Conservation (phyloP, 2,329 filamentous ascomycete genomes). For the Fonsecaea multimorphosa region DNA sequence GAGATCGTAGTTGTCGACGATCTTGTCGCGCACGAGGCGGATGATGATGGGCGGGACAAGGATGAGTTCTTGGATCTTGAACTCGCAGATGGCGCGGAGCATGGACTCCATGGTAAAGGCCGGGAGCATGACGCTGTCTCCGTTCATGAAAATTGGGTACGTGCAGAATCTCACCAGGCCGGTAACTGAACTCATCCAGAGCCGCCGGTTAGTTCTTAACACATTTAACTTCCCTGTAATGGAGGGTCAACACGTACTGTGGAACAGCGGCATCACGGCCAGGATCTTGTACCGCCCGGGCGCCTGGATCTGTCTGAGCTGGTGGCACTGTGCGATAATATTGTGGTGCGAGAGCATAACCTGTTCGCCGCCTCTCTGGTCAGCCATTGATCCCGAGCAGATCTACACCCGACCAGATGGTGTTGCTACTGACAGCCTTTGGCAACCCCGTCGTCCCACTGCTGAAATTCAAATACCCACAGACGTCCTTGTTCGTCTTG, state of each 20-base stretch:
- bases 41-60: slow-evolving; percentile 68
- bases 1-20: slow-evolving; percentile 59
- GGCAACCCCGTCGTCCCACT: slow-evolving; percentile 76
- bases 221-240: not conserved
- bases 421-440: slow-evolving; percentile 68
- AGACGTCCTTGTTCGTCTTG: slow-evolving; percentile 58
- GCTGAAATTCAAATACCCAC: slow-evolving; percentile 71
- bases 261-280: slow-evolving; percentile 65
- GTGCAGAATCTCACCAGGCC: slow-evolving; percentile 68
- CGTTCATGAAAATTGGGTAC: slow-evolving; percentile 67
- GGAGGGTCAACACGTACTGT: slow-evolving; percentile 47
- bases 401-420: not conserved
- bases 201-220: not conserved
- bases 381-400: not conserved
- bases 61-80: slow-evolving; percentile 62
- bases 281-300: slow-evolving; percentile 55
- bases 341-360: slow-evolving; percentile 65
- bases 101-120: slow-evolving; percentile 66
- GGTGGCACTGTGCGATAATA: slow-evolving; percentile 66
- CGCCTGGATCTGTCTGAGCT: slow-evolving; percentile 57
- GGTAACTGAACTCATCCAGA: slow-evolving; percentile 50
- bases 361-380: slow-evolving; percentile 10
- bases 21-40: slow-evolving; percentile 61
- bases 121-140: slow-evolving; percentile 68
- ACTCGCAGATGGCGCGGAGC: slow-evolving; percentile 60